Evolutionary conservation across 257 asterid species (phyloP).

Genomic region (Buddleja alternifolia): DNA sequence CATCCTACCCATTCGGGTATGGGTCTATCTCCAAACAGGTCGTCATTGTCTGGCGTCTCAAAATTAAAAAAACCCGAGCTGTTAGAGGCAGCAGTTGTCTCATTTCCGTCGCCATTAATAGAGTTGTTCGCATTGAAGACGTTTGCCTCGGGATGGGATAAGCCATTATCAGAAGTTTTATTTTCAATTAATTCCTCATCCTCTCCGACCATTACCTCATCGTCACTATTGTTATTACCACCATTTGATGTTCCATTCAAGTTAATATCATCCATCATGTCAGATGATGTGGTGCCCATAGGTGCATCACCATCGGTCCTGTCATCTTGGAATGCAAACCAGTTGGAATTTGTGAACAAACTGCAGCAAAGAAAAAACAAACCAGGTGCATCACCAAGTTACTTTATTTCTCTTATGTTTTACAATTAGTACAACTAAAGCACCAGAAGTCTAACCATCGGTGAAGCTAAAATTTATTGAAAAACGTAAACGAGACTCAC

Average conservation of each 20-base stretch:
- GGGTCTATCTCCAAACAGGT: constrained; percentile 79
- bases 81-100: constrained; percentile 41
- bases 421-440: background rate
- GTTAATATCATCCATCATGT: constrained; percentile 60
- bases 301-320: constrained; percentile 50
- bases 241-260: constrained; percentile 58
- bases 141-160: constrained; percentile 37
- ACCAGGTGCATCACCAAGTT: background rate
- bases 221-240: constrained; percentile 70
- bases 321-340: constrained; percentile 98
- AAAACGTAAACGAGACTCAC: constrained; percentile 48
- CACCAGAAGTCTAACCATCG: constrained; percentile 1
- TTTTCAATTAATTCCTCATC: constrained; percentile 68
- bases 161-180: constrained; percentile 43
- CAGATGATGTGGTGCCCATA: constrained; percentile 61
- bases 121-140: constrained; percentile 31
- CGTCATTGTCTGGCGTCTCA: constrained; percentile 72
- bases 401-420: constrained; percentile 29
- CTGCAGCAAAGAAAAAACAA: constrained; percentile 51
- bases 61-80: constrained; percentile 62
- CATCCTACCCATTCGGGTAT: constrained; percentile 97
- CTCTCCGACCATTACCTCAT: constrained; percentile 93
- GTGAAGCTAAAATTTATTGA: background rate
- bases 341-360: constrained; percentile 97
- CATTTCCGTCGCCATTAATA: constrained; percentile 34